phyloP scores from a whole-genome alignment of 2,329 filamentous ascomycete species.

The Zarea fungicola region DNA sequence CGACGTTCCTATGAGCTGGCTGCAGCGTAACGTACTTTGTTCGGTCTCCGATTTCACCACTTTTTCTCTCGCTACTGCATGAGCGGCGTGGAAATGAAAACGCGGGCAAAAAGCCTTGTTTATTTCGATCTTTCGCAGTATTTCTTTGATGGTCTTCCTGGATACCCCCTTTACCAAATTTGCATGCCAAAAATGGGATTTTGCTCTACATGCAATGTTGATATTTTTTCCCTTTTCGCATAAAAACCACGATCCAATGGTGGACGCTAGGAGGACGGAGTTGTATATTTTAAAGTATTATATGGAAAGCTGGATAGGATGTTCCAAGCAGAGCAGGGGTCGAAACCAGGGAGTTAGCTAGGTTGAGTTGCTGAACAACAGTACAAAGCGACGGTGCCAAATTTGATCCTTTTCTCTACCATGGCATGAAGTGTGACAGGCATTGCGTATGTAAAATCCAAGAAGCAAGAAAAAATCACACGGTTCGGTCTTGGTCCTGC shows the following conservation, averaged over 20 bases:
- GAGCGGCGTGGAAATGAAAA: constrained; percentile 6
- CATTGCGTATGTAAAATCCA: no score
- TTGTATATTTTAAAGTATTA: not conserved
- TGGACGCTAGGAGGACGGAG: not conserved
- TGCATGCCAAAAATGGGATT: constrained; percentile 1
- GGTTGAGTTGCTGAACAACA: not conserved
- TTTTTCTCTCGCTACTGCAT: not conserved
- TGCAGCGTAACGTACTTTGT: constrained; percentile 17
- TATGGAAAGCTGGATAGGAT: not conserved
- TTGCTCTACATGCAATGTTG: not conserved
- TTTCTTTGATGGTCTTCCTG: constrained; percentile 7
- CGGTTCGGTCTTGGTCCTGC: no score
- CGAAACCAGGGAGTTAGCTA: not conserved
- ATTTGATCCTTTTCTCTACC: no score
- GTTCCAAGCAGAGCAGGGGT: not conserved
- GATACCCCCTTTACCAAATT: constrained; percentile 13
- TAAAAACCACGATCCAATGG: not conserved
- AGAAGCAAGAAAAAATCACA: no score
- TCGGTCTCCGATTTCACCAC: constrained; percentile 21
- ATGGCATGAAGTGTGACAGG: no score
- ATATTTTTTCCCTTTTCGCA: not conserved
- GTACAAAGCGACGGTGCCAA: not conserved
- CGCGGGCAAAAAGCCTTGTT: constrained; percentile 13
- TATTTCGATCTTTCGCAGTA: constrained; percentile 5
- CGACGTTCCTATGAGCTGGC: constrained; percentile 22